These are phyloP conservation scores for Ambrosiella beaveri DNA, from an alignment of 2,329 filamentous ascomycete species.

Conservation along the genomic window DNA sequence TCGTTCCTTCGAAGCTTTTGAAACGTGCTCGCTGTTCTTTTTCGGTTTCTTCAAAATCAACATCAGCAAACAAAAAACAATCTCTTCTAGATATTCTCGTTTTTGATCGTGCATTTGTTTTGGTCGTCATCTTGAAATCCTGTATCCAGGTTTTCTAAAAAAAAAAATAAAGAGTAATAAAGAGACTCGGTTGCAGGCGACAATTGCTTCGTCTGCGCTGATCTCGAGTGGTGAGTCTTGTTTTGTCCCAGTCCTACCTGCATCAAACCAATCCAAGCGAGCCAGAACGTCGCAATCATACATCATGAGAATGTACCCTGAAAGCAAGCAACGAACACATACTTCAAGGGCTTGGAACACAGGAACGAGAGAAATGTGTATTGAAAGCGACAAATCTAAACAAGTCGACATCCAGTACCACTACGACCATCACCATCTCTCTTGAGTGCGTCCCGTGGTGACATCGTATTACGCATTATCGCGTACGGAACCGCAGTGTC, in stretches of 20 bases:
- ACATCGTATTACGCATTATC: neutral
- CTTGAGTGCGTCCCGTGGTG: neutral
- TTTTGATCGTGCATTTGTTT: neutral
- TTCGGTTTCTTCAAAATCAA: neutral
- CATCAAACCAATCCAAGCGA: neutral
- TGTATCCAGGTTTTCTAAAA: neutral
- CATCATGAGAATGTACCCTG: neutral
- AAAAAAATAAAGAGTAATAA: neutral
- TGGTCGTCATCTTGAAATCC: neutral
- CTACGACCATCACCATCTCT: neutral
- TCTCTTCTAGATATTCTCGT: neutral
- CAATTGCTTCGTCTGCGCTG: constrained; percentile 41
- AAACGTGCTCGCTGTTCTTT: constrained; percentile 5
- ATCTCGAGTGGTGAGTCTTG: constrained; percentile 36
- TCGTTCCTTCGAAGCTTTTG: neutral
- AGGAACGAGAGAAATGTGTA: too few relatives aligned
- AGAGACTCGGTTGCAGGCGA: constrained; percentile 45
- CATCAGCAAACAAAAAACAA: neutral
- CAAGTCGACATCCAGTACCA: neutral
- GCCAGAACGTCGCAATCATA: neutral
- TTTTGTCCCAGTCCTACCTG: neutral
- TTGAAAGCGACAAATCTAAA: neutral
- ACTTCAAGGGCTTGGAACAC: too few relatives aligned
- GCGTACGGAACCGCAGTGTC: neutral
- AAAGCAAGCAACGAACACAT: too few relatives aligned